Evolutionary conservation across 176 grass and related monocot genomes (phyloP), one percentile per base, ranked within the genome.

Genomic region (Puya raimondii): DNA sequence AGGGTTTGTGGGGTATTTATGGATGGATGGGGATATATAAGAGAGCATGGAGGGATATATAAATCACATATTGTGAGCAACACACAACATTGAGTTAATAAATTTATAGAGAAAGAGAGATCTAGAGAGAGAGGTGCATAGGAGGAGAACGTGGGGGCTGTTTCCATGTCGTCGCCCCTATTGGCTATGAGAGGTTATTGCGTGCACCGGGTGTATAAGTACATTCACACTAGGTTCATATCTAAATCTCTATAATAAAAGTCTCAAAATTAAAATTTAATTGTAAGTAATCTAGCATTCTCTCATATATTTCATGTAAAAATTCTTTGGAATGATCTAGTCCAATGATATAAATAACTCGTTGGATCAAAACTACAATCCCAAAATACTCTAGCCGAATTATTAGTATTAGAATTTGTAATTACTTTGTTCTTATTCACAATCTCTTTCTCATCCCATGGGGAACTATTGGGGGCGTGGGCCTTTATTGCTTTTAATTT

Each of bases 101-200:
- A 18, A n/a, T 17, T 23, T 23, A 57, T 56, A 53, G 42, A 71
- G 50, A 71, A 56, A 71, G 50, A 18, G 47, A 72, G 70, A 57
- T n/a, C n/a, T n/a, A n/a, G 10, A 58, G 53, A 58, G 15, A 22
- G n/a, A 2, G 27, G 73, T 42, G 33, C 7, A 7, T 5, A 42
- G 33, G 33, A 66, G 64, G 50, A 76, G 73, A 76, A 76, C 73
- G 73, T 76, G 73, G 64, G 73, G 49, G 49, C 12, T 76, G 73
- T 76, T 76, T 53, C 73, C 73, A 22, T 76, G 73, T 76, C 33
- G 33, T 42, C 33, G 33, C 64, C 13, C 73, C 73, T 13, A 18
- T 20, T 15, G 14, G 9, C 21, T 9, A n/a, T 2, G 16, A 18
- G 56, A 22, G 7, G 8, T 61, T 61, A 61, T 17, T 61, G 9